Evolutionary conservation across 179 eudicot species (phyloP), one percentile per base, ranked within the genome.

Genomic region (Pouteria campechiana): DNA sequence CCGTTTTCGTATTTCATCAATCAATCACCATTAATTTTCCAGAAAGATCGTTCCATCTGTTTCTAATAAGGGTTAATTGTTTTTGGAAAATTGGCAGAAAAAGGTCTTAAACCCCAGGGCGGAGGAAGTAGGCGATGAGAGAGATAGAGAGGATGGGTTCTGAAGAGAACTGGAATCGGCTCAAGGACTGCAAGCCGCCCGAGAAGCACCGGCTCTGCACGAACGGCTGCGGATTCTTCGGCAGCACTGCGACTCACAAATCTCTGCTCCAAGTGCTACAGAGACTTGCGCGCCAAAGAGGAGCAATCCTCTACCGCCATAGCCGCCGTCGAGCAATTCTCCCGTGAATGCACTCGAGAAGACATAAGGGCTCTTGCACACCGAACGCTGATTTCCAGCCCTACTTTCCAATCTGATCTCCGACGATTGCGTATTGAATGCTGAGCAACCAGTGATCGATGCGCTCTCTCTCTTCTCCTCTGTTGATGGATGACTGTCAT

Each of bases 221-320:
- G n/a, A 86, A 74, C 48, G 80, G 80, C 3, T 82, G 93, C 42
- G 96, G 89, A 1, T 86, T 79, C 38, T 86, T 73, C 64, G 93
- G 93, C 22, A 20, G 76, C 5, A 35, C 93, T 17, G 60, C 78
- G 25, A 79, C 79, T 6, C 59, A 65, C 57, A 67, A 70, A 77
- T 10, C 51, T 86, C 3, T 86, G 96, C 60, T 86, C 93, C n/a
- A 83, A 79, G 54, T 86, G 96, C 47, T 68, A 53, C 60, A 46
- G 75, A 2, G 80, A 78, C 35, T 18, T 22, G 17, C 52, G 44
- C 7, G 34, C 62, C 41, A 46, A 57, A 8, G 69, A 69, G 32
- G 66, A 69, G n/a, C 65, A 64, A 18, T 50, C 70, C 14, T 68
- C 63, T 12, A 1, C 78, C 3, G 79, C 71, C 1, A 58, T 27